These are phyloP conservation scores for Sporothrix curviconia DNA, from an alignment of 2,329 filamentous ascomycete genomes.

Conservation along the genomic window DNA sequence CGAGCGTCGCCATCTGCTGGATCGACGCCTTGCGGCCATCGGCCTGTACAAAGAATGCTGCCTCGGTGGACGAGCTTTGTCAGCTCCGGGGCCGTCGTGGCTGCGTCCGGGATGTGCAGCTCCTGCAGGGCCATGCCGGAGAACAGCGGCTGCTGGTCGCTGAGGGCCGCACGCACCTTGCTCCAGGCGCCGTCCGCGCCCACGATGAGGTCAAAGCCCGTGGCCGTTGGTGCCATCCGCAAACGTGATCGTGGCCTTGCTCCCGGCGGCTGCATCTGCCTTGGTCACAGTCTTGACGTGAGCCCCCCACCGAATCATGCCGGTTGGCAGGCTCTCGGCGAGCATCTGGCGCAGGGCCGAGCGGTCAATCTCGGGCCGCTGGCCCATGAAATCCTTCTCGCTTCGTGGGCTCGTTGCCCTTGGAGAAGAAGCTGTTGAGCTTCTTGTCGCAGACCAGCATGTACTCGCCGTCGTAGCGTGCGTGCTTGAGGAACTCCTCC, in stretches of 20 bases:
- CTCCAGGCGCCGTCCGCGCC: slow-evolving; percentile 34
- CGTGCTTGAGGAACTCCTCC: slow-evolving; percentile 42
- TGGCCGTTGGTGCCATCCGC: slow-evolving; percentile 25
- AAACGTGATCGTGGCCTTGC: slow-evolving; percentile 32
- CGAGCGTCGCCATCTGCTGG: slow-evolving; percentile 43
- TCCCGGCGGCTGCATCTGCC: slow-evolving; percentile 10
- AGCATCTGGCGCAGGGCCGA: slow-evolving; percentile 38
- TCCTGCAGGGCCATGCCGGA: slow-evolving; percentile 39
- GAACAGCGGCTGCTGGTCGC: slow-evolving; percentile 37
- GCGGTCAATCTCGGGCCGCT: slow-evolving; percentile 50
- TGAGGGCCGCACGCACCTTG: slow-evolving; percentile 31
- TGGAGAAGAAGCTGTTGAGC: slow-evolving; percentile 29
- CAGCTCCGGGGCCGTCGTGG: slow-evolving; percentile 36
- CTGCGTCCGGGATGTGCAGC: slow-evolving; percentile 35
- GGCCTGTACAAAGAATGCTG: slow-evolving; percentile 37
- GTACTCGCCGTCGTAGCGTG: slow-evolving; percentile 47
- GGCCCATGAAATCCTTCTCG: slow-evolving; percentile 16
- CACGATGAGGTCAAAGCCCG: slow-evolving; percentile 34
- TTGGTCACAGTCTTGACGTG: slow-evolving; percentile 35
- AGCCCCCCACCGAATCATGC: slow-evolving; percentile 40
- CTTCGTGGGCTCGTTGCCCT: slow-evolving; percentile 25
- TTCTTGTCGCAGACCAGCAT: slow-evolving; percentile 40
- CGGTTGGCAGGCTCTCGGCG: slow-evolving; percentile 37
- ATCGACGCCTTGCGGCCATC: slow-evolving; percentile 36
- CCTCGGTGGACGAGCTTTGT: slow-evolving; percentile 41